Percentiles rank a stretch among this genome's conserved stretches.
These are phyloP conservation scores for Metschnikowia koreensis DNA, from an alignment of 805 yeast genomes.

Conservation along the genomic window DNA sequence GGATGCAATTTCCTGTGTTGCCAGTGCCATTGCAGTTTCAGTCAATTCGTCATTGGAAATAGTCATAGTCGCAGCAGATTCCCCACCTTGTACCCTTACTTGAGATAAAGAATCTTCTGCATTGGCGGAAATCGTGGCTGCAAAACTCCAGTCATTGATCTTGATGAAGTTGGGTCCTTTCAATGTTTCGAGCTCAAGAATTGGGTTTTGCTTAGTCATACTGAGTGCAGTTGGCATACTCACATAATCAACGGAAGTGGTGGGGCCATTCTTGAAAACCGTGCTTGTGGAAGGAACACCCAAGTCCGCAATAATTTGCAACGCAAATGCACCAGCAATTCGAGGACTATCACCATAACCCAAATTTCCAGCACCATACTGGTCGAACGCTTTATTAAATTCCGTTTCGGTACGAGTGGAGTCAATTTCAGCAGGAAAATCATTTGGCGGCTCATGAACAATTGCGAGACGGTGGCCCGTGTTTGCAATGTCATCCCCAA, in stretches of 20 bases:
- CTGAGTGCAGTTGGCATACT: background rate
- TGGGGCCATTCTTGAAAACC: background rate
- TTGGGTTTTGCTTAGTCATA: constrained; percentile 1
- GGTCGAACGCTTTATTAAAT: background rate
- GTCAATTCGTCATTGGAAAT: too few species aligned
- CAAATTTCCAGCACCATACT: too few species aligned
- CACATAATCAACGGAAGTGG: background rate
- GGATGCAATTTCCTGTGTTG: too few species aligned
- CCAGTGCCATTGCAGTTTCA: too few species aligned
- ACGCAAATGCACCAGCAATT: too few species aligned
- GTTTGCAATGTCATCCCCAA: too few species aligned
- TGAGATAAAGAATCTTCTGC: too few species aligned
- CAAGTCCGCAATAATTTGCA: background rate
- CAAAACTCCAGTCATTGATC: background rate
- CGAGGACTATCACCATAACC: too few species aligned
- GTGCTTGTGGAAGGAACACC: constrained; percentile 1
- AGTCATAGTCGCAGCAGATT: too few species aligned
- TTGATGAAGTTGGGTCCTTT: constrained; percentile 2
- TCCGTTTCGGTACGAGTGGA: background rate
- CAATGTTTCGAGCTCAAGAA: background rate
- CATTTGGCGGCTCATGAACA: too few species aligned
- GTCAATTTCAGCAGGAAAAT: too few species aligned
- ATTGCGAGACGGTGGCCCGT: too few species aligned
- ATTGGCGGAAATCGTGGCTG: background rate
- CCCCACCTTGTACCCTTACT: background rate